Evolutionary conservation across 805 yeast species (phyloP), one percentile per base, ranked within the genome.

Genomic region (Wilhelminamyces savonicus): DNA sequence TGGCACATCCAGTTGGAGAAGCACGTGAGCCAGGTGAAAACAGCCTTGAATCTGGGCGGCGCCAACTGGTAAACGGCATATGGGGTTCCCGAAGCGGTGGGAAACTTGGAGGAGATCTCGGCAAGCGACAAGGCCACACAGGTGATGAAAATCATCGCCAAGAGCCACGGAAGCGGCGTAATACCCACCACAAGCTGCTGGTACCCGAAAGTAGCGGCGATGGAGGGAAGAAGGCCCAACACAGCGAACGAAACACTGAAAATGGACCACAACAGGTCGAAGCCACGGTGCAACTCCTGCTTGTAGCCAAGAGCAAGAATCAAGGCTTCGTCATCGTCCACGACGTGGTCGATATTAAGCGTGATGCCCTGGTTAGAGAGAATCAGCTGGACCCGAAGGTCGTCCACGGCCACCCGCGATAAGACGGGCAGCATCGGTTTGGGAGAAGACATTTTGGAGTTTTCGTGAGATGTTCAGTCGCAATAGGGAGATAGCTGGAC

Each of bases 11-110:
- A 77, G 56, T 77, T 77, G 16, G 76, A 60, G 73, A 79, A 77
- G 34, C 82, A 77, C 7, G 76, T 73, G 28, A 69, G 46, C 82
- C 82, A 77, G 5, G 83, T 71, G 29, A 73, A 56, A 15, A 73
- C 50, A 1, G 81, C 72, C 12, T 69, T 69, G 50, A 45, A 56
- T 40, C 59, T 61, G 14, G 69, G 71, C 10, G 83, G 82, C 3
- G 82, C 71, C 38, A 77, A 55, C 43, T 75, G 74, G 2, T 75
- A 66, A 2, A 78, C 78, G 35, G 85, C 82, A 42, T 78, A 79
- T 28, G 81, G 82, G 7, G 81, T 66, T 26, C 85, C 85, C 16
- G 82, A 74, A 8, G 79, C 64, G 6, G 82, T 77, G 23, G 86
- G 86, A 56, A 73, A 74, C 5, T 82, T 76, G 16, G 75, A 65